phyloP scores from a whole-genome alignment of 2,329 filamentous ascomycete genomes.

The Ploettnerulaceae sp. region DNA sequence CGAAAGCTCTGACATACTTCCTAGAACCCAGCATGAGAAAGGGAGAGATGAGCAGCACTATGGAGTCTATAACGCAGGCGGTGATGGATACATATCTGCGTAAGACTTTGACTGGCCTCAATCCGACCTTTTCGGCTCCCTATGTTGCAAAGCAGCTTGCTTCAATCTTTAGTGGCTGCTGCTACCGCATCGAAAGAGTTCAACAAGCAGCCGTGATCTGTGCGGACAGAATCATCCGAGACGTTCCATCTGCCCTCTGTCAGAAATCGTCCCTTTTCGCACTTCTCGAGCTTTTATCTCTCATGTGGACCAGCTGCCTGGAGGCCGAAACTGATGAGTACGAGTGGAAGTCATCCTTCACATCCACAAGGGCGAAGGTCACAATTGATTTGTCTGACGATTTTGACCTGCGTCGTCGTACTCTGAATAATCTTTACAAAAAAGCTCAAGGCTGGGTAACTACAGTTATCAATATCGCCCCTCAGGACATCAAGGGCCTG shows the following conservation, averaged over 20 bases:
- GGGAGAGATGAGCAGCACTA: slow-evolving; percentile 57
- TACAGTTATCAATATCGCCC: slow-evolving; percentile 75
- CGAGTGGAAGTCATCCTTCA: slow-evolving; percentile 76
- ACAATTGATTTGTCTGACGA: slow-evolving; percentile 91
- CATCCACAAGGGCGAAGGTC: slow-evolving; percentile 71
- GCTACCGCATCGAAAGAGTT: slow-evolving; percentile 86
- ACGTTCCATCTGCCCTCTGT: slow-evolving; percentile 85
- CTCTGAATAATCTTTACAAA: slow-evolving; percentile 71
- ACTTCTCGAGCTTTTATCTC: slow-evolving; percentile 80
- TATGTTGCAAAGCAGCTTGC: slow-evolving; percentile 87
- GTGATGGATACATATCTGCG: slow-evolving; percentile 76
- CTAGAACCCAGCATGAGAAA: slow-evolving; percentile 79
- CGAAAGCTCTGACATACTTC: slow-evolving; percentile 85
- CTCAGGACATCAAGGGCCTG: slow-evolving; percentile 89
- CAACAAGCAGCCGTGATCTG: slow-evolving; percentile 80
- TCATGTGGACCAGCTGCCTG: slow-evolving; percentile 94
- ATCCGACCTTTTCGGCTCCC: slow-evolving; percentile 80
- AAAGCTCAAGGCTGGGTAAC: slow-evolving; percentile 78
- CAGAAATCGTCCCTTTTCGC: slow-evolving; percentile 89
- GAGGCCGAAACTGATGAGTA: slow-evolving; percentile 95
- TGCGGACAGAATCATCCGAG: slow-evolving; percentile 78
- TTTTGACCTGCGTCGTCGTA: slow-evolving; percentile 74
- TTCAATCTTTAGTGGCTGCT: slow-evolving; percentile 80
- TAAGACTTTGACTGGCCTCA: slow-evolving; percentile 65
- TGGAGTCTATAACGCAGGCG: slow-evolving; percentile 59